phyloP scores from a whole-genome alignment of 768 basidiomycete species.

The Crassisporium funariophilum region DNA sequence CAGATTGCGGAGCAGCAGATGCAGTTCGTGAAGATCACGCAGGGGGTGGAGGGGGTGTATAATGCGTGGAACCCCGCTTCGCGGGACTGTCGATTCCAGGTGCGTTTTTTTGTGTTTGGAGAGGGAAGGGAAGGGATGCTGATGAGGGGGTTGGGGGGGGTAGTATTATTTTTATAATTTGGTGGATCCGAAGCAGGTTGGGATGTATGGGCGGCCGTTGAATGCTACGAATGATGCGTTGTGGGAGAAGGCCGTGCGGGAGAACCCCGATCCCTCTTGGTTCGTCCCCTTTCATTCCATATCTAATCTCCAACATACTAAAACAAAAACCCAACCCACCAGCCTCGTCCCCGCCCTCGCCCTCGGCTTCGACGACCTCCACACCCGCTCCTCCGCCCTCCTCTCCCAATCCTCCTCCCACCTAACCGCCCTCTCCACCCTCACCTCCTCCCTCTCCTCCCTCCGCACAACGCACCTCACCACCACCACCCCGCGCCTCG shows the following conservation, averaged over 20 bases:
- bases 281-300: too few relatives aligned
- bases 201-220: conserved; percentile 67
- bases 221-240: conserved; percentile 71
- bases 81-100: conserved; percentile 79
- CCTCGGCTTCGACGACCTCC: too few relatives aligned
- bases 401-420: too few relatives aligned
- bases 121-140: background rate
- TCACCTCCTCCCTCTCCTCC: too few relatives aligned
- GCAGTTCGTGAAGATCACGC: conserved; percentile 54
- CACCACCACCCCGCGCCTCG: too few relatives aligned
- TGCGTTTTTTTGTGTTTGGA: conserved; percentile 30
- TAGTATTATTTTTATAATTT: conserved; percentile 87
- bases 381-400: too few relatives aligned
- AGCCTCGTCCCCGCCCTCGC: too few relatives aligned
- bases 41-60: conserved; percentile 65
- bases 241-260: conserved; percentile 79
- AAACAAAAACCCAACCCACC: too few relatives aligned
- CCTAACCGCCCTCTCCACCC: too few relatives aligned
- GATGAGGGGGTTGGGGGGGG: background rate
- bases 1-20: conserved; percentile 62
- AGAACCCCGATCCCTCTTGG: conserved; percentile 84
- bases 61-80: conserved; percentile 73
- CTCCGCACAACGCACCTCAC: too few relatives aligned
- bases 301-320: too few relatives aligned
- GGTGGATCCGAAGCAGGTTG: conserved; percentile 69